Conservation (phyloP, 1,284 basidiomycete species). For the Microbotryomycetes sp. region DNA sequence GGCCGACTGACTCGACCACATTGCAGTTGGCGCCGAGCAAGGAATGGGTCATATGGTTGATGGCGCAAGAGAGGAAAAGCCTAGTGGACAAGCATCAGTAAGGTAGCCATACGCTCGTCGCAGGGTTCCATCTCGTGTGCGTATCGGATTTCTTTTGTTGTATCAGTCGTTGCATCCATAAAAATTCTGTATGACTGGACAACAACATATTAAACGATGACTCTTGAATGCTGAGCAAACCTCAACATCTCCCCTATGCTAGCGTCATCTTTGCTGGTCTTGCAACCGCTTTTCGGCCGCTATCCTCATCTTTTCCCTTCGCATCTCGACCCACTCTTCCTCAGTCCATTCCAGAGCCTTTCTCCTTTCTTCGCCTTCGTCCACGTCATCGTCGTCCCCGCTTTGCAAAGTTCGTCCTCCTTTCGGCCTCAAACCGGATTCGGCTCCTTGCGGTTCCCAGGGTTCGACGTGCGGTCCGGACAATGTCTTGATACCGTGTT, state of each 20-base stretch:
- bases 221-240: too few relatives aligned
- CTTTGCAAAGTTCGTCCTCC: neutral
- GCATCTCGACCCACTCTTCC: neutral
- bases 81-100: conserved; percentile 8
- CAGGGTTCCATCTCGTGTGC: too few relatives aligned
- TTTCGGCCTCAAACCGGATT: neutral
- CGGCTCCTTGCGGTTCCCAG: neutral
- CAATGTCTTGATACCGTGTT: conserved; percentile 19
- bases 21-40: conserved; percentile 25
- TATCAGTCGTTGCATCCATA: too few relatives aligned
- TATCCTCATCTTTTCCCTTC: neutral
- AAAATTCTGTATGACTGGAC: too few relatives aligned
- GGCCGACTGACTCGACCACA: too few relatives aligned
- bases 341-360: neutral
- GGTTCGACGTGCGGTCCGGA: neutral
- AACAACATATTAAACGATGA: too few relatives aligned
- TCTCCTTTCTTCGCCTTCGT: neutral
- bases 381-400: neutral
- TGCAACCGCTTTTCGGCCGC: neutral
- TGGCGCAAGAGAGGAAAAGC: conserved; percentile 22
- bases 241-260: too few relatives aligned
- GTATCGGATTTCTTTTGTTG: neutral
- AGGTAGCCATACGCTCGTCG: conserved; percentile 4
- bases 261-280: neutral
- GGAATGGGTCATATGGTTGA: conserved; percentile 17